Evolutionary conservation across 306 rosid genomes (phyloP), one percentile per base, ranked within the genome.

Genomic region (Trifolium repens): DNA sequence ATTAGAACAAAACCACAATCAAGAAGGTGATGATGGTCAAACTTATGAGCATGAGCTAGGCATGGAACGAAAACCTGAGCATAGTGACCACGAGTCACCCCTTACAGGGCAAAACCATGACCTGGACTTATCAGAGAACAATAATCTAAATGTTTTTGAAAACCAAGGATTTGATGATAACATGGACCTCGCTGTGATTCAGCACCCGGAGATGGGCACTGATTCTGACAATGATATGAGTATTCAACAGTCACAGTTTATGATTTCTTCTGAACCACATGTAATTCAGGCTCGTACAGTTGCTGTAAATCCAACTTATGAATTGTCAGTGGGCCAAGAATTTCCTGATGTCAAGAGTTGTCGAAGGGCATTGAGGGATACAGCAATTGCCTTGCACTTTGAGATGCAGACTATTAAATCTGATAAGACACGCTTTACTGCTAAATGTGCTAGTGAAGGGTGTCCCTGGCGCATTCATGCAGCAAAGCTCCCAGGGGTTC

Each of bases 401-500:
- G 97, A 91, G 82, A 88, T 91, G 79, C 97, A 91, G 83, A 91
- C 97, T 50, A 87, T 91, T 43, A 91, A 91, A 84, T 91, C 97
- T 39, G 97, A 91, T 84, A 91, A 91, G 88, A 91, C 96, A 32
- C 89, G 97, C 9, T 91, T 89, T 71, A 91, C 97, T 57, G 97
- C 97, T 67, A 91, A 89, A 77, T 91, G 97, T 87, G 89, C 96
- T 27, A 87, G 75, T 73, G 97, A 89, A 59, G 97, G 93, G 57
- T 91, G 97, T 76, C 97, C 97, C 19, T 91, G 97, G 97, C 96
- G 97, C 53, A 91, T 91, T 76, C 97, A 91, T 54, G 97, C 96
- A 46, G 97, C 97, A 78, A 91, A 91, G 84, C 97, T 89, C 57
- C 96, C 97, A 0, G 97, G 96, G 64, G 96, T 92, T 84, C 96